A percentile compares a stretch with the other conserved stretches of the same genome.
Evolutionary conservation across 108 stramenopile species (phyloP).

Genomic region (Hondaea fermentalgiana): DNA sequence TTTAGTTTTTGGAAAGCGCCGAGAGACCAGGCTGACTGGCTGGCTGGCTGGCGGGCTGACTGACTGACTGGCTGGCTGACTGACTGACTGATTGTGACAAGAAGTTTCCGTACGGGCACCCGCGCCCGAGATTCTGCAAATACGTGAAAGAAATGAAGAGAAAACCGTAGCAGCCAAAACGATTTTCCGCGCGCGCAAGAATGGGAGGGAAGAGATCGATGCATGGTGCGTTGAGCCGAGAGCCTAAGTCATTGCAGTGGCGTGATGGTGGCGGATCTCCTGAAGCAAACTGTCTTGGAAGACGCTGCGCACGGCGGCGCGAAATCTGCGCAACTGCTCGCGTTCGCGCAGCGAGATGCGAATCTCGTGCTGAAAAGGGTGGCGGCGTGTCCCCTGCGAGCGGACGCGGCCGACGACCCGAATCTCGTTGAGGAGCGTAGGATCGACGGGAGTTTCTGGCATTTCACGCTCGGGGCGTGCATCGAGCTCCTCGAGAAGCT

Average conservation of each 20-base stretch:
- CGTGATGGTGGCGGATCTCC: neutral
- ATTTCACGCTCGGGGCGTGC: neutral
- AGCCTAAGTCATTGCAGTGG: neutral
- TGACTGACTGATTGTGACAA: too few species aligned
- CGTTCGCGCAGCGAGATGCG: neutral
- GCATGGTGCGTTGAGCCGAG: too few species aligned
- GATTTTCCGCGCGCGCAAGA: too few species aligned
- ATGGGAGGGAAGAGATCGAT: too few species aligned
- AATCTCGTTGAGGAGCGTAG: neutral
- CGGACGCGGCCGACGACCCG: neutral
- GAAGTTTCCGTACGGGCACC: too few species aligned
- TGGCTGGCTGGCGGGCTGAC: too few species aligned
- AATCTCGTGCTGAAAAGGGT: neutral
- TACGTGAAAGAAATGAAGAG: too few species aligned
- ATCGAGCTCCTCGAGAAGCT: neutral
- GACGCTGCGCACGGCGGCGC: neutral
- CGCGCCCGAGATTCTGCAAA: too few species aligned
- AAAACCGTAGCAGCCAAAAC: too few species aligned
- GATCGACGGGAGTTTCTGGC: neutral
- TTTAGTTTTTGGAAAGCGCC: too few species aligned
- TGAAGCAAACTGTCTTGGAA: neutral
- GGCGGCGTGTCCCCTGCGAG: neutral
- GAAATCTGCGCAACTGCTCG: neutral
- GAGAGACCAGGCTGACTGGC: too few species aligned
- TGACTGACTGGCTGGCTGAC: too few species aligned